Evolutionary conservation across 2,329 filamentous ascomycete genomes (phyloP), one percentile per base, ranked within the genome.

Genomic region (Talaromyces sp.): DNA sequence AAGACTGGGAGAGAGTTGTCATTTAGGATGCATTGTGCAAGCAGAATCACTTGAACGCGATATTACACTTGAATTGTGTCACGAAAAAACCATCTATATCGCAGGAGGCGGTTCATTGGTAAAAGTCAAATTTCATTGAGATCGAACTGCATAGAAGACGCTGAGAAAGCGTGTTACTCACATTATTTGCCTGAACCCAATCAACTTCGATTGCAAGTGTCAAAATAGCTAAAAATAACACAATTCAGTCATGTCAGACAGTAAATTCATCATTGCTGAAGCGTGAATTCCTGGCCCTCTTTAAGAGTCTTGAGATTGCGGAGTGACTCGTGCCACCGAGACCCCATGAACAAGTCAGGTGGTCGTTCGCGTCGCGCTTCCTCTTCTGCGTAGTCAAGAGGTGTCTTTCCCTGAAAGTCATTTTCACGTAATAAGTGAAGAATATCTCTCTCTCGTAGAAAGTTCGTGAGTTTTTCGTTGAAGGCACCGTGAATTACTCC

Each of bases 1-100:
- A 22, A 50, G n/a, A 19, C 43, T 41, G 6, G 50, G 50, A 19
- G 50, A 16, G 50, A n/a, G 27, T 54, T 65, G 56, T 57, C 33
- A 65, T 47, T 35, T 19, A 43, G 19, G 16, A 19, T 65, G 45
- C 14, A 50, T 60, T 65, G 14, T 65, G 3, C 22, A 65, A 50
- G 45, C 22, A 27, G 45, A 41, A 31, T 27, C 45, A 35, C 56
- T 65, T n/a, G 6, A 59, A 49, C 22, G 39, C 4, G 52, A 64
- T 39, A n/a, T 64, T 1, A 43, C 27, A 16, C 62, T 58, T 59
- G 24, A 57, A 39, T 24, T 64, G 24, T 64, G 52, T 31, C n/a
- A 31, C 14, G 5, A 59, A n/a, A 64, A 64, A 10, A 64, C 13
- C 9, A 52, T 64, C 9, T 58, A 50, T 24, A 59, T 64, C n/a